Percentiles rank a stretch among this genome's conserved stretches.
Evolutionary conservation across 805 yeast genomes (phyloP).

Genomic region (Candida peoriensis): DNA sequence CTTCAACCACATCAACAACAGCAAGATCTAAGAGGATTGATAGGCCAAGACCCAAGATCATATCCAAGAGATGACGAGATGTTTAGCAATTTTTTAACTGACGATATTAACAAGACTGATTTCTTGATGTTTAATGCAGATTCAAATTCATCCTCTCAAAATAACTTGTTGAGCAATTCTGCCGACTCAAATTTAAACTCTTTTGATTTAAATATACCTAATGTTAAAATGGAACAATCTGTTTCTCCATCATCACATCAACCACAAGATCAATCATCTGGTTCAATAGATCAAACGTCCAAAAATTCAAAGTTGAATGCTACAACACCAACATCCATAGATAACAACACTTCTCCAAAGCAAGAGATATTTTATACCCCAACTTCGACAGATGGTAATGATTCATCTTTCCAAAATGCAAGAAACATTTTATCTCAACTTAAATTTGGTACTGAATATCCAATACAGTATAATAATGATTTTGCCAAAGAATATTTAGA

Average conservation of each 20-base stretch:
- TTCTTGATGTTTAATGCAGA: slow-evolving; percentile 13
- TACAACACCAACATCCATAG: slow-evolving; percentile 15
- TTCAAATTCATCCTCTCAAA: no score
- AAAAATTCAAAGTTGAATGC: slow-evolving; percentile 8
- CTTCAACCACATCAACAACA: slow-evolving; percentile 3
- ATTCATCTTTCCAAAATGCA: slow-evolving; percentile 20
- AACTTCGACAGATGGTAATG: slow-evolving; percentile 9
- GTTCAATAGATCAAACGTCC: no score
- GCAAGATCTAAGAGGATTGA: no score
- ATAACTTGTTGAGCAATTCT: background rate
- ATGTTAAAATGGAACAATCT: no score
- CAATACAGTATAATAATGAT: slow-evolving; percentile 17
- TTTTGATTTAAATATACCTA: no score
- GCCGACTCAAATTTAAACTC: slow-evolving; percentile 14
- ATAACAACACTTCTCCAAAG: slow-evolving; percentile 5
- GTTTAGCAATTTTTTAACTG: slow-evolving; percentile 21
- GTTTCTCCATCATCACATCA: no score
- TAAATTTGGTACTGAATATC: slow-evolving; percentile 23
- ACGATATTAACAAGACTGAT: slow-evolving; percentile 21
- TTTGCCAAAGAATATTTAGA: slow-evolving; percentile 26
- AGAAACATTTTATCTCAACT: slow-evolving; percentile 19
- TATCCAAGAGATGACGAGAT: slow-evolving; percentile 19
- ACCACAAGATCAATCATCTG: no score
- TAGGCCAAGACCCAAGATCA: no score
- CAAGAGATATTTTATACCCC: slow-evolving; percentile 17